Conservation (phyloP, 352 stramenopile species). For the Saprolegnia parasitica region DNA sequence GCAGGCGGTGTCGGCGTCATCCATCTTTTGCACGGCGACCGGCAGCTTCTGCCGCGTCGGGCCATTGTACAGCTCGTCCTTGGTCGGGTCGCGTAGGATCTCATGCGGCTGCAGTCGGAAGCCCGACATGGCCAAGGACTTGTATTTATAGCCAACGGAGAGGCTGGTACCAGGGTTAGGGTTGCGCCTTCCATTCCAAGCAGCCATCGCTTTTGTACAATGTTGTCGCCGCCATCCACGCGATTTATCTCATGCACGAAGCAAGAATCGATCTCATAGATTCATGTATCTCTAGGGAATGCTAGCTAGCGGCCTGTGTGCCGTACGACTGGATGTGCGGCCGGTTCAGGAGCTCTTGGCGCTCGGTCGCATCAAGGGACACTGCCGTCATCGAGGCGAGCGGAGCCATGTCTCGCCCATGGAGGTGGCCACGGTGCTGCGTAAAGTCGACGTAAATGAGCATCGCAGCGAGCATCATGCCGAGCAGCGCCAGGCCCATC, state of each 20-base stretch:
- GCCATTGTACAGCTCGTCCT: conserved; percentile 62
- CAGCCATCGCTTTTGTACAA: too few relatives aligned
- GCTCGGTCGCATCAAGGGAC: not conserved
- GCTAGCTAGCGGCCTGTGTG: too few relatives aligned
- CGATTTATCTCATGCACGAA: too few relatives aligned
- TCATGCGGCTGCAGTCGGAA: conserved; percentile 31
- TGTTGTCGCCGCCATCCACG: too few relatives aligned
- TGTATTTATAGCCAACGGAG: not conserved
- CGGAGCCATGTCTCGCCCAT: not conserved
- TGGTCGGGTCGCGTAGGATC: conserved; percentile 55
- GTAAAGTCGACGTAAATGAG: not conserved
- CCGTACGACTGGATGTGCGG: not conserved
- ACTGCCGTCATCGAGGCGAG: not conserved
- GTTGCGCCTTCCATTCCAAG: too few relatives aligned
- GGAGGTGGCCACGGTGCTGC: not conserved
- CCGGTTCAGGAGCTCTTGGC: not conserved
- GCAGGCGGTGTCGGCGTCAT: conserved; percentile 65
- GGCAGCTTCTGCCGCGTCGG: conserved; percentile 54
- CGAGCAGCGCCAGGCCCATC: conserved; percentile 2
- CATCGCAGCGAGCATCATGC: not conserved
- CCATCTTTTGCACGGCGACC: conserved; percentile 60
- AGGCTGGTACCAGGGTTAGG: too few relatives aligned
- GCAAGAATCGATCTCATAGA: too few relatives aligned
- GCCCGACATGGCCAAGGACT: conserved; percentile 12
- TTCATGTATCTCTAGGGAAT: too few relatives aligned